Conservation (phyloP, 1,139 yeast species). For the Candida glucosophila region DNA sequence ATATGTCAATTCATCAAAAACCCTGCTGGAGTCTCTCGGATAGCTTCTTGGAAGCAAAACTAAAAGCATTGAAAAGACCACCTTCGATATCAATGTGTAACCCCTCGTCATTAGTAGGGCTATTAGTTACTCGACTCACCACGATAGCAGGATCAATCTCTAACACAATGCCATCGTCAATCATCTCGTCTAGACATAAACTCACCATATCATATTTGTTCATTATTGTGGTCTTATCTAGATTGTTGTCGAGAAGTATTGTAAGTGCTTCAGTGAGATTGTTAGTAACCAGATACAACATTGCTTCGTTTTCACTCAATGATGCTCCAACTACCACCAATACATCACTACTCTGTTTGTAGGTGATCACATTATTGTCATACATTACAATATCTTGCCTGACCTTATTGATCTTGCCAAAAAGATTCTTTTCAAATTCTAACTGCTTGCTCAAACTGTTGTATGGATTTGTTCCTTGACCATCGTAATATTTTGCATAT, state of each 20-base stretch:
- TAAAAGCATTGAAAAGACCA: constrained; percentile 81
- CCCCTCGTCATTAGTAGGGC: constrained; percentile 54
- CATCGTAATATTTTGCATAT: constrained; percentile 77
- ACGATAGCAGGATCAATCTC: constrained; percentile 86
- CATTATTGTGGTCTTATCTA: constrained; percentile 71
- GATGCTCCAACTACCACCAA: constrained; percentile 65
- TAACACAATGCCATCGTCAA: constrained; percentile 86
- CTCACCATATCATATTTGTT: constrained; percentile 83
- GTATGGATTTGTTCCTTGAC: constrained; percentile 16
- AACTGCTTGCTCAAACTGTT: constrained; percentile 54
- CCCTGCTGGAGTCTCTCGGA: constrained; percentile 85
- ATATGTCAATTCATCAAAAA: constrained; percentile 23
- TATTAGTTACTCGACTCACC: constrained; percentile 80
- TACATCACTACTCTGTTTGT: constrained; percentile 77
- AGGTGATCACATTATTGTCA: constrained; percentile 71
- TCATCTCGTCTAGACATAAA: constrained; percentile 82
- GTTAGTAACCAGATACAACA: constrained; percentile 67
- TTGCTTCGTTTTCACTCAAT: constrained; percentile 76
- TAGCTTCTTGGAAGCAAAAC: constrained; percentile 79
- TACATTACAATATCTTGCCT: constrained; percentile 74
- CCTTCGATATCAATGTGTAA: constrained; percentile 77
- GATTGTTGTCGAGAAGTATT: constrained; percentile 61
- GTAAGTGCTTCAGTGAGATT: constrained; percentile 79
- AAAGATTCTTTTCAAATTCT: constrained; percentile 67
- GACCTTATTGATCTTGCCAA: constrained; percentile 68